Conservation (phyloP, 2,329 filamentous ascomycete genomes). For the Xylariaceae sp. region DNA sequence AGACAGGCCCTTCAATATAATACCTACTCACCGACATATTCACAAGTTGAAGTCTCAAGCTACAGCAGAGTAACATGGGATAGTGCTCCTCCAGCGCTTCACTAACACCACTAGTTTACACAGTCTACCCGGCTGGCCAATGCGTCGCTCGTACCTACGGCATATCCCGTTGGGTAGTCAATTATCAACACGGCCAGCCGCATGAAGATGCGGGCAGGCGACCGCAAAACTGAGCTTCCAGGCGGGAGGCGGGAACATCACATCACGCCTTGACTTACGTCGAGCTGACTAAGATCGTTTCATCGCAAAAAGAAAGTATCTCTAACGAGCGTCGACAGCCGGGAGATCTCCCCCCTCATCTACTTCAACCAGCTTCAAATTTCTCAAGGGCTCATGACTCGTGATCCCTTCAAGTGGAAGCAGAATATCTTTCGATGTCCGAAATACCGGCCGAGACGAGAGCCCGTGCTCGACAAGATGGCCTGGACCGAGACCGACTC, state of each 20-base stretch:
- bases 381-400: background rate
- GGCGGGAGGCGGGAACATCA: constrained; percentile 16
- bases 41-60: constrained; percentile 4
- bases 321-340: constrained; percentile 3
- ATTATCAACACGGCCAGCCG: constrained; percentile 13
- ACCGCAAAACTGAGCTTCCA: constrained; percentile 20
- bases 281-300: too few relatives aligned
- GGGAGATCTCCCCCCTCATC: background rate
- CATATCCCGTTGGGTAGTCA: constrained; percentile 2
- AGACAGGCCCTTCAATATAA: too few relatives aligned
- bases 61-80: background rate
- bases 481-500: constrained; percentile 23
- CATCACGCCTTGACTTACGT: constrained; percentile 9
- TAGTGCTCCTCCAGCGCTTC: background rate
- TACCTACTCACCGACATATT: background rate
- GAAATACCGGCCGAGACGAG: too few relatives aligned
- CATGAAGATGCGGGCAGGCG: constrained; percentile 5
- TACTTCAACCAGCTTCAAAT: constrained; percentile 7
- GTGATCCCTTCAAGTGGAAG: too few relatives aligned
- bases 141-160: background rate
- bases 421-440: too few relatives aligned
- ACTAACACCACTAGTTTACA: background rate
- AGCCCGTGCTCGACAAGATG: too few relatives aligned
- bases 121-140: too few relatives aligned
- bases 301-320: constrained; percentile 3